A percentile compares a stretch with the other conserved stretches of the same genome.
These are phyloP conservation scores for Tylopilus vinaceipallidus DNA, from an alignment of 768 basidiomycete genomes.

Conservation along the genomic window DNA sequence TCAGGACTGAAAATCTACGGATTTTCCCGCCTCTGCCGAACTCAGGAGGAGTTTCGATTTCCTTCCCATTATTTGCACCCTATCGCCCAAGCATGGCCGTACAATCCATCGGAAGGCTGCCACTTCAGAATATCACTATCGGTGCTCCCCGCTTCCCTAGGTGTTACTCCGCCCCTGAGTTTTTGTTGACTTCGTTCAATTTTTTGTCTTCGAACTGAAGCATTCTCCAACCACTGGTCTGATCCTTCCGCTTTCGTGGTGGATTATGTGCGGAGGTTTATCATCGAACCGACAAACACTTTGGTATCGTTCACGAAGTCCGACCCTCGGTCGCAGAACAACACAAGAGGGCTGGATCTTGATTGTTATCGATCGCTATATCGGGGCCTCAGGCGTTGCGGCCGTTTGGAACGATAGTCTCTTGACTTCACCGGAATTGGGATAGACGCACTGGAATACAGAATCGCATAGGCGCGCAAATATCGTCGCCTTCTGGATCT, in stretches of 20 bases:
- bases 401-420: constrained; percentile 26
- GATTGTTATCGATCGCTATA: constrained; percentile 44
- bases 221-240: constrained; percentile 37
- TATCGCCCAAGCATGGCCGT: neutral
- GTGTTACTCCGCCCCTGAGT: neutral
- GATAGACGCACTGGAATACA: constrained; percentile 45
- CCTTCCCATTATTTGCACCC: constrained; percentile 43
- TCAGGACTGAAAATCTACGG: neutral
- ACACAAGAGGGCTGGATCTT: constrained; percentile 37
- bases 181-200: constrained; percentile 4
- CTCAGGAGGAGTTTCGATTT: neutral
- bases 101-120: constrained; percentile 27
- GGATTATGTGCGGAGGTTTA: constrained; percentile 15
- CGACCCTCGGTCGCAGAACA: constrained; percentile 50
- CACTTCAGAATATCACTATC: constrained; percentile 27
- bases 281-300: constrained; percentile 39
- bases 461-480: constrained; percentile 37
- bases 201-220: constrained; percentile 34
- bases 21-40: neutral
- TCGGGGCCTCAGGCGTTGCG: constrained; percentile 39
- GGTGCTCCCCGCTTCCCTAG: constrained; percentile 33
- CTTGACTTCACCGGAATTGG: constrained; percentile 35
- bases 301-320: constrained; percentile 52
- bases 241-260: constrained; percentile 38
- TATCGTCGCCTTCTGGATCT: constrained; percentile 38